phyloP scores from a whole-genome alignment of 148 eudicot species.

The Chenopodium album region DNA sequence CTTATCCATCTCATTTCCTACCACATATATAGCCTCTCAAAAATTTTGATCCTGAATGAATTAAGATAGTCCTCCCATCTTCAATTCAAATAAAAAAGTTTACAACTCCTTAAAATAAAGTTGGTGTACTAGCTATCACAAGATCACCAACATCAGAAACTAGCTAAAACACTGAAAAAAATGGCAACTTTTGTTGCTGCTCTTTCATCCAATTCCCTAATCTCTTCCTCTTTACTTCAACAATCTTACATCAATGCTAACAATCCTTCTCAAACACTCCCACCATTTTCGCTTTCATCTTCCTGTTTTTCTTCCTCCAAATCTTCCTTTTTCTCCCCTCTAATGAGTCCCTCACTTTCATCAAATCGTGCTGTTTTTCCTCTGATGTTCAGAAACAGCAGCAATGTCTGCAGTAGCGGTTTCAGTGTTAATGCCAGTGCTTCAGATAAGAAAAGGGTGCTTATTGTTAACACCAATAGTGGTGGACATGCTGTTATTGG shows the following conservation, averaged over 20 bases:
- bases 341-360: background rate
- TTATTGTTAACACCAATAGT: conserved; percentile 75
- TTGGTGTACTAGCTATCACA: background rate
- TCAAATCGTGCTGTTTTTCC: conserved; percentile 23
- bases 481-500: conserved; percentile 98
- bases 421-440: conserved; percentile 39
- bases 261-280: conserved; percentile 24
- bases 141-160: conserved; percentile 20
- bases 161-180: conserved; percentile 21
- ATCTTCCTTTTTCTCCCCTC: conserved; percentile 32
- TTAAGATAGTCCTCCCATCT: background rate
- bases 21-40: conserved; percentile 18
- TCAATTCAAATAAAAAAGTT: background rate
- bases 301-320: conserved; percentile 28
- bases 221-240: conserved; percentile 31
- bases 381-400: conserved; percentile 22
- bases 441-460: conserved; percentile 71
- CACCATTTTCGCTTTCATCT: conserved; percentile 37
- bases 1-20: conserved; percentile 15
- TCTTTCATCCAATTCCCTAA: conserved; percentile 41
- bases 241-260: conserved; percentile 12
- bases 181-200: conserved; percentile 62
- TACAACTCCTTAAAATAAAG: background rate
- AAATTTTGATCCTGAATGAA: conserved; percentile 6
- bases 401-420: conserved; percentile 5